Base-by-base conservation (phyloP, 768 basidiomycete genomes). In the Phanerochaete sordida region DNA sequence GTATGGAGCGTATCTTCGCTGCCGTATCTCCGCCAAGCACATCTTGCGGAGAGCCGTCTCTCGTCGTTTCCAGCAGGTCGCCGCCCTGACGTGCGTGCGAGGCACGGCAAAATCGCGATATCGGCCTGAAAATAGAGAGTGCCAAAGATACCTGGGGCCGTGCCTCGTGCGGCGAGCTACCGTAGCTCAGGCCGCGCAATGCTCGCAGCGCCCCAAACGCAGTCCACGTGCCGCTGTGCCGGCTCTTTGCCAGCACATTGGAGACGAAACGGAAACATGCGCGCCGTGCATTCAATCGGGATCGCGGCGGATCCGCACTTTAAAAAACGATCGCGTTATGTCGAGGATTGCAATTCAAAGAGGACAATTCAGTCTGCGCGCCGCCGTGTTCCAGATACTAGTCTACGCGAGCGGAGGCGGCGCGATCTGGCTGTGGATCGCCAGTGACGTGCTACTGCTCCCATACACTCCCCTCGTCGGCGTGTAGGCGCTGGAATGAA, bases 381-480 rank as follows among this genome's bases (percentile, higher is more conserved):
- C 19, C 8, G 28, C 50, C 28, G 30, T 51, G 50, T 51, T 51
- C 50, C 50, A 51, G 50, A 51, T 30, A 51, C 50, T 33, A 31
- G 28, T 51, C 50, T 48, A 51, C 28, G 31, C 48, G 13, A 16
- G 23, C 48, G 48, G 48, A 27, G 46, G 46, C 15, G 26, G 15
- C 24, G 24, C 48, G 28, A 26, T 26, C 48, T 26, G 15, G 1
- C 26, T 16, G 5, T 2, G 23, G 48, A 51, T 51, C 50, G 50
- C 30, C 23, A 16, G 23, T 2, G 13, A 28, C 16, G 8, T 9
- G 8, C 39, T 11, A 43, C 39, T 28, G n/a, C 50, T 79, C 80
- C 86, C 86, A 88, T 54, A 84, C 83, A 62, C 83, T 87, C 50
- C 78, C 84, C 67, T 70, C 62, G 62, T 80, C 78, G 21, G 79